These are phyloP conservation scores for Evernia prunastri DNA, from an alignment of 495 filamentous ascomycete genomes.

Conservation along the genomic window DNA sequence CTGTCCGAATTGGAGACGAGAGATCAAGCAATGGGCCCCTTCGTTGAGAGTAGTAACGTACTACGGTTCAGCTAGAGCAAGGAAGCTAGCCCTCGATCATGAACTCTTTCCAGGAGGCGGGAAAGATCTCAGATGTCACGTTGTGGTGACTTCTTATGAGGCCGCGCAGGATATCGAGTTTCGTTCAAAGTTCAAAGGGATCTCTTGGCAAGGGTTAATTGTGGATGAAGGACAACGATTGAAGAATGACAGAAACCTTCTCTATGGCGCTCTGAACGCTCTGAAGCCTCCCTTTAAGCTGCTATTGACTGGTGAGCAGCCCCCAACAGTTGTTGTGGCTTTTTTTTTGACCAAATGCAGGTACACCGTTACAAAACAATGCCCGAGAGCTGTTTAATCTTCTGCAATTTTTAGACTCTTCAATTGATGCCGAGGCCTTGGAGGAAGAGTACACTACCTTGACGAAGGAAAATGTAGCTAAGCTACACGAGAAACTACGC, in stretches of 20 bases:
- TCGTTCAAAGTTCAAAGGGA: slow-evolving; percentile 51
- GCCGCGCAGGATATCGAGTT: slow-evolving; percentile 65
- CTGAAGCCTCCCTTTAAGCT: slow-evolving; percentile 74
- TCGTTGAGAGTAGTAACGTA: slow-evolving; percentile 82
- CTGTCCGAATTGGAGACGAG: slow-evolving; percentile 92
- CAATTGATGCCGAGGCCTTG: slow-evolving; percentile 59
- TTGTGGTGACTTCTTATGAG: slow-evolving; percentile 93
- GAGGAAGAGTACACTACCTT: slow-evolving; percentile 70
- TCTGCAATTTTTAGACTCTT: slow-evolving; percentile 79
- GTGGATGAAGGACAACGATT: slow-evolving; percentile 96
- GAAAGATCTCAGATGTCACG: slow-evolving; percentile 67
- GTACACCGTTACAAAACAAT: slow-evolving; percentile 92
- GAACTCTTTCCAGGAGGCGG: slow-evolving; percentile 71
- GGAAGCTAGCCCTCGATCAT: slow-evolving; percentile 62
- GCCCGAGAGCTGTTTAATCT: slow-evolving; percentile 91
- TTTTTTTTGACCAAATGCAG: slow-evolving; percentile 47
- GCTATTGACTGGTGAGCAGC: slow-evolving; percentile 69
- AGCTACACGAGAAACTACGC: slow-evolving; percentile 78
- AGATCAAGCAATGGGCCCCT: slow-evolving; percentile 92
- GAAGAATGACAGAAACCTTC: slow-evolving; percentile 81
- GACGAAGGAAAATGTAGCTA: slow-evolving; percentile 68
- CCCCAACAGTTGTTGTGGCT: not conserved
- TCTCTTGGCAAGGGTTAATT: slow-evolving; percentile 81
- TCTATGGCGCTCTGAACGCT: slow-evolving; percentile 65
- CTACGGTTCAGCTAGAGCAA: slow-evolving; percentile 66